A percentile compares a stretch with the other conserved stretches of the same genome.
Evolutionary conservation across 805 yeast genomes (phyloP).

Genomic region (Peterozyma xylosa): DNA sequence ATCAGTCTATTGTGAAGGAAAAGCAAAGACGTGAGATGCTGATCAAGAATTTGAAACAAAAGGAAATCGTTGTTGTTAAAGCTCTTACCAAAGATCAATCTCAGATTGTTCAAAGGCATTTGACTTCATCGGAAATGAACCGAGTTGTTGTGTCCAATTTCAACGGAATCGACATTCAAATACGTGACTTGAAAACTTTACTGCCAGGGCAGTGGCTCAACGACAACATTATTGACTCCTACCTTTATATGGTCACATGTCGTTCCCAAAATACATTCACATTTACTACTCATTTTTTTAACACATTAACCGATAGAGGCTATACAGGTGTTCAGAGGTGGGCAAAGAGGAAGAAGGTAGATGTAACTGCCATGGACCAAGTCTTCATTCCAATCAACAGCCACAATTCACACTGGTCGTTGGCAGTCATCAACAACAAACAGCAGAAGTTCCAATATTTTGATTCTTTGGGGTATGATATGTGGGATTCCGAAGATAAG

Average conservation of each 20-base stretch:
- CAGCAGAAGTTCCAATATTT: slow-evolving; percentile 55
- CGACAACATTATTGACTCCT: slow-evolving; percentile 84
- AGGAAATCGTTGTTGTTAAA: slow-evolving; percentile 18
- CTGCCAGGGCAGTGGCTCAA: slow-evolving; percentile 77
- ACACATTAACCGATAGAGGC: slow-evolving; percentile 65
- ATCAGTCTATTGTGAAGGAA: slow-evolving; percentile 35
- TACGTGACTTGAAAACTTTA: slow-evolving; percentile 66
- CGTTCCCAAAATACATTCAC: slow-evolving; percentile 39
- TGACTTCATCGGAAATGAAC: slow-evolving; percentile 20
- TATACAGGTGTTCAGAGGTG: slow-evolving; percentile 76
- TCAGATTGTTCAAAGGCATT: slow-evolving; percentile 23
- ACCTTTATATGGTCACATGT: slow-evolving; percentile 47
- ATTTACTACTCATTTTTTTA: slow-evolving; percentile 85
- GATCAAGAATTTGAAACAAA: slow-evolving; percentile 27
- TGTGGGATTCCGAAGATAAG: slow-evolving; percentile 34
- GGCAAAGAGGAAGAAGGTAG: slow-evolving; percentile 70
- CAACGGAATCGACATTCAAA: slow-evolving; percentile 49
- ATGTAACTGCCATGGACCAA: slow-evolving; percentile 54
- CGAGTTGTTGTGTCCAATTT: slow-evolving; percentile 25
- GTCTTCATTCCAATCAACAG: slow-evolving; percentile 84
- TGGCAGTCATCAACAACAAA: slow-evolving; percentile 67
- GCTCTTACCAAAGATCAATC: slow-evolving; percentile 23
- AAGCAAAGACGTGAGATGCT: slow-evolving; percentile 27
- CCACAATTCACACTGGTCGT: slow-evolving; percentile 84
- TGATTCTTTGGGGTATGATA: slow-evolving; percentile 51